phyloP scores from a whole-genome alignment of 2,329 filamentous ascomycete species.

The Alternaria longipes region DNA sequence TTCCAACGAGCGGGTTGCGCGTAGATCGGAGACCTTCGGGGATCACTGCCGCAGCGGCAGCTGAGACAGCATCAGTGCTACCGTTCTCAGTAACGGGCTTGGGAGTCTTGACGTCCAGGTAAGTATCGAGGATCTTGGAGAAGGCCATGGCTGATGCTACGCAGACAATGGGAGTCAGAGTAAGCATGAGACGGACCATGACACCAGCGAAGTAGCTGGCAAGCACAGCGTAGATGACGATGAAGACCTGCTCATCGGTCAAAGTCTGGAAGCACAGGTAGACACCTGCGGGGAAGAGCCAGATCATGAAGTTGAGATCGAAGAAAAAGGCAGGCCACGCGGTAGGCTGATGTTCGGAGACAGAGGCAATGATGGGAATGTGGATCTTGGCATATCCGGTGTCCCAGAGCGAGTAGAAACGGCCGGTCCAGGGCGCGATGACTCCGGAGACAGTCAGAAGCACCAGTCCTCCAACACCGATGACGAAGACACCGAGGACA shows the following conservation, averaged over 20 bases:
- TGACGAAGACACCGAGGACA: constrained; percentile 75
- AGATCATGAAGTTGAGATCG: constrained; percentile 96
- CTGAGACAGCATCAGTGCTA: constrained; percentile 42
- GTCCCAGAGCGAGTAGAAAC: constrained; percentile 99
- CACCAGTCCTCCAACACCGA: constrained; percentile 80
- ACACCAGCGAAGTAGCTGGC: constrained; percentile 98
- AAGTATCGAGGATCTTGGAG: constrained; percentile 88
- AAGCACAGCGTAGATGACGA: constrained; percentile 96
- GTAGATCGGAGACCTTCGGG: constrained; percentile 72
- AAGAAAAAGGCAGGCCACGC: constrained; percentile 99
- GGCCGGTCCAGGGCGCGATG: constrained; percentile 96
- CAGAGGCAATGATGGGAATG: constrained; percentile 99
- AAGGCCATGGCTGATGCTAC: constrained; percentile 89
- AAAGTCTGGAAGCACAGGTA: constrained; percentile 97
- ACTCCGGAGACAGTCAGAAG: constrained; percentile 84
- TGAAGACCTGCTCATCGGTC: constrained; percentile 95
- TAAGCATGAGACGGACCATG: constrained; percentile 99
- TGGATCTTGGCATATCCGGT: constrained; percentile 99
- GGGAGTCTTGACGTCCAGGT: constrained; percentile 74
- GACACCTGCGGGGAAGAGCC: constrained; percentile 97
- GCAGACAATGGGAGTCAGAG: constrained; percentile 94
- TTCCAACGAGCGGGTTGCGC: constrained; percentile 78
- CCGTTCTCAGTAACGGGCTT: constrained; percentile 55
- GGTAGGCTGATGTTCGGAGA: constrained; percentile 98
- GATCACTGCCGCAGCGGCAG: constrained; percentile 61